Percentiles rank a stretch among this genome's conserved stretches.
Evolutionary conservation across 805 yeast species (phyloP).

Genomic region (Candida awuae): DNA sequence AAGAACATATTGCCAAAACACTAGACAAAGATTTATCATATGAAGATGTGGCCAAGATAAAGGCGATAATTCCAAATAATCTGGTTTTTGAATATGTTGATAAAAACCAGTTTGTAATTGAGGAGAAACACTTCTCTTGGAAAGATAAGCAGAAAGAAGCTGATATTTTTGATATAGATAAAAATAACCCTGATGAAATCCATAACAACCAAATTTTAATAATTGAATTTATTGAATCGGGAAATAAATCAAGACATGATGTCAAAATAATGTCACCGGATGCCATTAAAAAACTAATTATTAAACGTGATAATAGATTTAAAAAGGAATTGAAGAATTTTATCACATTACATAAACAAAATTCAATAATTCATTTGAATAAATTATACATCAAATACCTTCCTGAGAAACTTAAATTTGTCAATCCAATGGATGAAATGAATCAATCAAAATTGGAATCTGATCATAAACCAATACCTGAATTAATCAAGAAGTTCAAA

Average conservation of each 20-base stretch:
- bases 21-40: slow-evolving; percentile 36
- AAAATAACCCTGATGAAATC: slow-evolving; percentile 27
- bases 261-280: slow-evolving; percentile 39
- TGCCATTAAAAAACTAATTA: slow-evolving; percentile 53
- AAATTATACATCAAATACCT: slow-evolving; percentile 30
- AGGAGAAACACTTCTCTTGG: slow-evolving; percentile 37
- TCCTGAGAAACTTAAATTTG: slow-evolving; percentile 43
- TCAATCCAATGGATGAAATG: slow-evolving; percentile 59
- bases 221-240: slow-evolving; percentile 69
- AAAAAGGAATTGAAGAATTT: slow-evolving; percentile 31
- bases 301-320: slow-evolving; percentile 49
- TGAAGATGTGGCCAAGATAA: slow-evolving; percentile 58
- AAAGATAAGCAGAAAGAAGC: slow-evolving; percentile 45
- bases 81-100: slow-evolving; percentile 70
- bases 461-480: slow-evolving; percentile 27
- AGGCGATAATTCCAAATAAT: slow-evolving; percentile 57
- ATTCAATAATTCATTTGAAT: slow-evolving; percentile 36
- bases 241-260: slow-evolving; percentile 33
- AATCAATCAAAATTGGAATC: slow-evolving; percentile 24
- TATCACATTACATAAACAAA: slow-evolving; percentile 16
- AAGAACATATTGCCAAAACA: slow-evolving; percentile 43
- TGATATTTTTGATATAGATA: slow-evolving; percentile 43
- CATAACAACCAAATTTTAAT: slow-evolving; percentile 48
- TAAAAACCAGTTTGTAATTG: slow-evolving; percentile 50
- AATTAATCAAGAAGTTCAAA: slow-evolving; percentile 43